These are phyloP conservation scores for Zymoseptoria ardabiliae DNA, from an alignment of 2,329 filamentous ascomycete species.

Conservation along the genomic window DNA sequence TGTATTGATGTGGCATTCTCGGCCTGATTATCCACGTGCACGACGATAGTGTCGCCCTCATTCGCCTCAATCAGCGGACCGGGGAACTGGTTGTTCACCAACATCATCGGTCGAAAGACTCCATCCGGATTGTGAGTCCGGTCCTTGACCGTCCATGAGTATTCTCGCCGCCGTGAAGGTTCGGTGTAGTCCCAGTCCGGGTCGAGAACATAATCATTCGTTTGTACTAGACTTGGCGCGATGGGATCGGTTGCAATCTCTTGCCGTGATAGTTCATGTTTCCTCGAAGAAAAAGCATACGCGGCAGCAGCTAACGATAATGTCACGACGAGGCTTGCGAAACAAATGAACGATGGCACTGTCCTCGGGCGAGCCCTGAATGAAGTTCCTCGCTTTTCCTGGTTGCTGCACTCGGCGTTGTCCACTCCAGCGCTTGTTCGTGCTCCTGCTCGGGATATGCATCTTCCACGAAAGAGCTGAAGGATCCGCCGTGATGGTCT, in stretches of 20 bases:
- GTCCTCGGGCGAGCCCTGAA: not conserved
- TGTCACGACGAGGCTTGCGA: not conserved
- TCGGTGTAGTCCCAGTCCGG: constrained; percentile 49
- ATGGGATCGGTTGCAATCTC: not conserved
- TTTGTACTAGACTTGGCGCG: constrained; percentile 17
- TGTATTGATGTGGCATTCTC: constrained; percentile 35
- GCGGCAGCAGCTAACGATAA: not conserved
- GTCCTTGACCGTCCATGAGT: constrained; percentile 54
- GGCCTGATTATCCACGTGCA: constrained; percentile 37
- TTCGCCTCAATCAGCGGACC: constrained; percentile 44
- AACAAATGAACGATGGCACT: not conserved
- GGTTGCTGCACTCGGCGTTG: not conserved
- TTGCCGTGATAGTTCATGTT: not conserved
- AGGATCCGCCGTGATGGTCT: not conserved
- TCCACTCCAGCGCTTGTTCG: not conserved
- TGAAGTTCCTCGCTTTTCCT: not conserved
- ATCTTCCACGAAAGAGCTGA: not conserved
- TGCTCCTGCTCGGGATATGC: not conserved
- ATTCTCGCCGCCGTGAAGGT: constrained; percentile 46
- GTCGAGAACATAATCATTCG: constrained; percentile 51
- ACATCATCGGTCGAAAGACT: constrained; percentile 35
- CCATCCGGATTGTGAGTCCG: constrained; percentile 55
- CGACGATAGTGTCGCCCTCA: constrained; percentile 38
- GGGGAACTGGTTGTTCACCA: constrained; percentile 43
- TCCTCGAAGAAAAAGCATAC: not conserved